Conservation (phyloP, 2,329 filamentous ascomycete species). For the Westerdykella aurantiaca region DNA sequence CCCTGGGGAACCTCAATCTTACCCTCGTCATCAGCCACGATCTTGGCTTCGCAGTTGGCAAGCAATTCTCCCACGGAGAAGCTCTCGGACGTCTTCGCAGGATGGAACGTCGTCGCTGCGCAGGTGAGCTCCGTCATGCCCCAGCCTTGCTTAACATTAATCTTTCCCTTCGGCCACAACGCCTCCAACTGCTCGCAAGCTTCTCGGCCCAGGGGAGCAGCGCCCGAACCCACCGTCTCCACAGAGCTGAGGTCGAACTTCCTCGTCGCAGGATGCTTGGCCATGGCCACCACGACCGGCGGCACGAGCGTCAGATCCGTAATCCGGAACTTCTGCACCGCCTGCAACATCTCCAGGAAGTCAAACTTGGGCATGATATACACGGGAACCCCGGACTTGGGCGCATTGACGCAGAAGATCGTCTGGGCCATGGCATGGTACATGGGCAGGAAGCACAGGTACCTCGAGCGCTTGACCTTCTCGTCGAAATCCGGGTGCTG, state of each 20-base stretch:
- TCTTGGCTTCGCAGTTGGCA: constrained; percentile 63
- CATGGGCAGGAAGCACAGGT: constrained; percentile 64
- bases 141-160: constrained; percentile 67
- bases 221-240: constrained; percentile 56
- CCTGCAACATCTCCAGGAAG: constrained; percentile 63
- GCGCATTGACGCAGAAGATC: constrained; percentile 57
- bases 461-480: constrained; percentile 39
- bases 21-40: constrained; percentile 56
- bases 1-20: constrained; percentile 44
- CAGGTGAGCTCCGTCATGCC: constrained; percentile 84
- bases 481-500: constrained; percentile 47
- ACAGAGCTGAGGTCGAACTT: constrained; percentile 65
- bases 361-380: constrained; percentile 78
- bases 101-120: constrained; percentile 60
- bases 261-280: constrained; percentile 62
- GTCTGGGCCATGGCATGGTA: constrained; percentile 56
- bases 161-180: constrained; percentile 46
- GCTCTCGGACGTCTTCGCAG: constrained; percentile 41
- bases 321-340: constrained; percentile 63
- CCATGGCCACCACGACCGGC: constrained; percentile 66
- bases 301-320: constrained; percentile 64
- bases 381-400: constrained; percentile 55
- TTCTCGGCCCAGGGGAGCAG: constrained; percentile 55
- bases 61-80: constrained; percentile 60
- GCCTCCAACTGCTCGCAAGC: constrained; percentile 50